phyloP scores from a whole-genome alignment of 306 rosid genomes.

The Biancaea sappan region DNA sequence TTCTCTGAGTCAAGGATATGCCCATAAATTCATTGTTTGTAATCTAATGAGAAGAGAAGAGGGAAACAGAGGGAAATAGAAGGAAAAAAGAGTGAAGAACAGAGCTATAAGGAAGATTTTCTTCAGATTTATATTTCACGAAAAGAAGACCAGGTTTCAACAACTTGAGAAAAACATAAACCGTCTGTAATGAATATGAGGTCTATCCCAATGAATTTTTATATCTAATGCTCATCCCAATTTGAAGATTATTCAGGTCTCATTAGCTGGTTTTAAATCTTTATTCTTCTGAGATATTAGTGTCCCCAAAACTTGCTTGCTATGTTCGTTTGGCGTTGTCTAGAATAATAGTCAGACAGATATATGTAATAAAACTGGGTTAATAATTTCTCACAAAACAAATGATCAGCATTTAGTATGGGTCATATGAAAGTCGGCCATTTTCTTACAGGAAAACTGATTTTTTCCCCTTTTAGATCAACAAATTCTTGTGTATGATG shows the following conservation, averaged over 20 bases:
- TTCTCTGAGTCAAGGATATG: neutral
- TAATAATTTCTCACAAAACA: neutral
- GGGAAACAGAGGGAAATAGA: neutral
- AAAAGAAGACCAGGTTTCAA: neutral
- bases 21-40: neutral
- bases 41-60: slow-evolving; percentile 10
- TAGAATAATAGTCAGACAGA: neutral
- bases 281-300: neutral
- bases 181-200: neutral
- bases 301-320: neutral
- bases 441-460: neutral
- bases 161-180: neutral
- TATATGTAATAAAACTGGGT: neutral
- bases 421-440: neutral
- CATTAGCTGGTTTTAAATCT: neutral
- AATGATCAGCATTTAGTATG: neutral
- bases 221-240: neutral
- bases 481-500: neutral
- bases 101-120: neutral
- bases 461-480: neutral
- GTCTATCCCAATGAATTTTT: neutral
- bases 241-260: too few relatives aligned
- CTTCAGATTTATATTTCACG: neutral
- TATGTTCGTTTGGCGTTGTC: neutral
- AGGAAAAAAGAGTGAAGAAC: neutral